A percentile compares a stretch with the other conserved stretches of the same genome.
phyloP scores from a whole-genome alignment of 768 basidiomycete genomes.

The Rhizopogon vesiculosus region DNA sequence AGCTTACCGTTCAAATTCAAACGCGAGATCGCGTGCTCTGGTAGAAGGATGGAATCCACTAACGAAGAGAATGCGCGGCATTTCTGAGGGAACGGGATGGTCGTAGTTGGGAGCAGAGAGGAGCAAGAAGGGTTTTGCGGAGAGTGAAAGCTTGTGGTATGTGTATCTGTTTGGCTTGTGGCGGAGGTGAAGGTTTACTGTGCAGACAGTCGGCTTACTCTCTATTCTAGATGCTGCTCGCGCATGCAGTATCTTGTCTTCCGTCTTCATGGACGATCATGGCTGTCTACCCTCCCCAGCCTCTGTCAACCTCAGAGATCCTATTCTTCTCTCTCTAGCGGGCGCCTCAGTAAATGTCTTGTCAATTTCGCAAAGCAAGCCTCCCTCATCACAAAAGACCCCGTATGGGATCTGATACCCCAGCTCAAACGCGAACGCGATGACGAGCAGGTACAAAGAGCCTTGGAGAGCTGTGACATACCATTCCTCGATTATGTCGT shows the following conservation, averaged over 20 bases:
- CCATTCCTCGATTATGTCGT: conserved; percentile 31
- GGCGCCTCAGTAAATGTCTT: conserved; percentile 15
- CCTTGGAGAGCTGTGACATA: conserved; percentile 29
- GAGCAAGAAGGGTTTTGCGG: conserved; percentile 16
- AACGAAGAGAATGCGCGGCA: conserved; percentile 86
- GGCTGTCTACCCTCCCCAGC: neutral
- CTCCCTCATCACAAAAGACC: conserved; percentile 31
- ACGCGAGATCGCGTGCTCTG: conserved; percentile 79
- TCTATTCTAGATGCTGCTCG: conserved; percentile 9
- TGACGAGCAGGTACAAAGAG: conserved; percentile 7
- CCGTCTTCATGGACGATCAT: conserved; percentile 4
- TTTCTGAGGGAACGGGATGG: conserved; percentile 16
- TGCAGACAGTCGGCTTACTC: neutral
- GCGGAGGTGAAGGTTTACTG: conserved; percentile 7
- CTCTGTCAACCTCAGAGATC: neutral
- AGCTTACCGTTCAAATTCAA: conserved; percentile 78
- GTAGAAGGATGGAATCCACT: conserved; percentile 83
- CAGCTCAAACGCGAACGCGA: conserved; percentile 20
- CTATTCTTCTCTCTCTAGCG: conserved; percentile 16
- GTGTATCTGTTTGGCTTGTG: conserved; percentile 33
- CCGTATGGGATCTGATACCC: conserved; percentile 38
- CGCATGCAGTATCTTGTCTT: conserved; percentile 16
- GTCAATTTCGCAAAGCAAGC: conserved; percentile 28
- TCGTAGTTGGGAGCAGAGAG: conserved; percentile 22
- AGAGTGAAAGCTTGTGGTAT: conserved; percentile 22